Base-by-base conservation (phyloP, 129 eudicot genomes). In the Cynara cardunculus region DNA sequence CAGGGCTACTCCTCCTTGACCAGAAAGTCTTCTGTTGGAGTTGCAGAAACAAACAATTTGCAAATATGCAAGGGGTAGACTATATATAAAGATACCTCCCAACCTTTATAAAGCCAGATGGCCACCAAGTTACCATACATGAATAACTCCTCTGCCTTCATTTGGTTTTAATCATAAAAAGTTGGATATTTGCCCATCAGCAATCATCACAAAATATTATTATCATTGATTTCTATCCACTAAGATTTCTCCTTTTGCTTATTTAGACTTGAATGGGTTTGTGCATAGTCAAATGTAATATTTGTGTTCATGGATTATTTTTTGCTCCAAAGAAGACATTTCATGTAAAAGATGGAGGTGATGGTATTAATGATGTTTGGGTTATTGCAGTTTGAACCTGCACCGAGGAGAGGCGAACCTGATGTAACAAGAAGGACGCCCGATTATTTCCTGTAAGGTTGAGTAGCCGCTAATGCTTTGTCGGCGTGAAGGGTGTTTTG, bases 371-470 rank as follows among this genome's bases (percentile, higher is more conserved):
- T 34, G 18, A 9, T 39, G 19, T 49, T 0, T 18, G 65, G 19
- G 7, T 69, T 73, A 30, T 32, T 90, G 85, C 93, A 93, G 94
- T 93, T 93, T 86, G 98, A 93, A 83, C 98, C 98, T 28, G 94
- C 98, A 78, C 98, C 98, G 1, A 90, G 98, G 89, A 90, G 98
- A 91, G 98, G 98, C 32, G 98, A 93, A 78, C 98, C 98, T 18
- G 98, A 93, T 85, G 96, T 93, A 22, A 93, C 96, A 21, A 91
- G 96, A 77, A 91, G 98, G 76, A 93, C 94, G 9, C 98, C 98
- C 1, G 93, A 93, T 80, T 93, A 93, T 82, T 93, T 93, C 90
- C 86, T 91, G 78, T 93, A 76, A 90, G 66, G 28, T 31, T 77
- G 34, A 69, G 41, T 69, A 4, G 46, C 41, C 41, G 44, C 39